Percentiles rank a stretch among this genome's conserved stretches.
Evolutionary conservation across 768 basidiomycete species (phyloP).

Genomic region (Daedaleopsis nitida): DNA sequence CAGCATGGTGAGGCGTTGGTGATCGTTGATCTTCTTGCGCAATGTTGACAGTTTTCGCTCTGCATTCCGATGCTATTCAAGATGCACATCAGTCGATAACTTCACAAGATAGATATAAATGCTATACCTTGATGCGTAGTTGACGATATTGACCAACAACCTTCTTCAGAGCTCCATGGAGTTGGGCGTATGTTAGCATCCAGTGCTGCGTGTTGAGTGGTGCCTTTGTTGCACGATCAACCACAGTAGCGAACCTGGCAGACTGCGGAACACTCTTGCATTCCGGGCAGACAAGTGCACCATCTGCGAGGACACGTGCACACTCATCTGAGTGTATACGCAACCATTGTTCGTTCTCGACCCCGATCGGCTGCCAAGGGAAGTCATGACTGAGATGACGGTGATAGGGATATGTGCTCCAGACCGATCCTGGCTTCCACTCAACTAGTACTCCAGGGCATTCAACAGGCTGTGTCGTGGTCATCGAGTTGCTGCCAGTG

Average conservation of each 20-base stretch:
- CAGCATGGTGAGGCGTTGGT: not conserved
- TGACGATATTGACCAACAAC: too few species aligned
- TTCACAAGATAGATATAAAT: too few species aligned
- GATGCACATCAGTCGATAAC: too few species aligned
- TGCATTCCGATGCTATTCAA: not conserved
- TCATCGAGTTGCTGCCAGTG: too few species aligned
- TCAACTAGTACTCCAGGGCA: not conserved
- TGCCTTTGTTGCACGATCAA: too few species aligned
- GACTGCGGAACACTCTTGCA: not conserved
- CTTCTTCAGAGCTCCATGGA: too few species aligned
- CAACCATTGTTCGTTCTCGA: not conserved
- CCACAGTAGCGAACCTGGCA: too few species aligned
- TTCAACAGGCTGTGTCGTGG: not conserved
- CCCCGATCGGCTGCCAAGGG: not conserved
- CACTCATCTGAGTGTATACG: too few species aligned
- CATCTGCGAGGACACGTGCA: too few species aligned
- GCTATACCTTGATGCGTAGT: not conserved
- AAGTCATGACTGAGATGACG: not conserved
- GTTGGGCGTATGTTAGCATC: too few species aligned
- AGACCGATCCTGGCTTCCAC: not conserved
- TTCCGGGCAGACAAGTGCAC: not conserved
- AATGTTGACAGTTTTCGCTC: not conserved
- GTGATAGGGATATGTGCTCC: not conserved
- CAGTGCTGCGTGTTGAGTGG: too few species aligned
- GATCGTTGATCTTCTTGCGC: not conserved